Conservation (phyloP, 495 filamentous ascomycete species). For the Aeminium ludgeri region DNA sequence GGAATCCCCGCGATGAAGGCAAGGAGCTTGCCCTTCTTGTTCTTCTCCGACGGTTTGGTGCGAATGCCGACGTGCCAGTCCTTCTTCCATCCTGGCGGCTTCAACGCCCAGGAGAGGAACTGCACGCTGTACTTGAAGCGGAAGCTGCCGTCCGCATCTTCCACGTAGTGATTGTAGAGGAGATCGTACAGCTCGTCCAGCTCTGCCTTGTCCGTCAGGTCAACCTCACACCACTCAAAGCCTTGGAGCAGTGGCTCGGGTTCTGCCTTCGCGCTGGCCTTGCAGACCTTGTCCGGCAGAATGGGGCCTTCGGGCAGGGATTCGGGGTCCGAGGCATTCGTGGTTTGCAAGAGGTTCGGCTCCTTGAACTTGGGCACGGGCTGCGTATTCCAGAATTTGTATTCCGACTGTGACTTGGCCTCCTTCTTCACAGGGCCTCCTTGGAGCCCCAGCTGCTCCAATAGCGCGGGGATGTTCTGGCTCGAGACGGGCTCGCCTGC, state of each 20-base stretch:
- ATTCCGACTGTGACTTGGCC: constrained; percentile 29
- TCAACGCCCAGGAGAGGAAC: constrained; percentile 84
- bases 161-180: constrained; percentile 82
- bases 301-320: constrained; percentile 41
- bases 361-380: constrained; percentile 63
- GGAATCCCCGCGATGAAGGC: constrained; percentile 92
- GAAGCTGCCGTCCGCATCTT: constrained; percentile 93
- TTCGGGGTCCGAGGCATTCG: constrained; percentile 17
- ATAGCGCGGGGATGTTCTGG: constrained; percentile 20
- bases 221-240: constrained; percentile 89
- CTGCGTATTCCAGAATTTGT: constrained; percentile 98
- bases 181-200: constrained; percentile 46
- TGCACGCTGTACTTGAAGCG: constrained; percentile 82
- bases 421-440: constrained; percentile 40
- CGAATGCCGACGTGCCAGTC: constrained; percentile 94
- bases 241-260: constrained; percentile 48
- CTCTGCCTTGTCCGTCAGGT: constrained; percentile 51
- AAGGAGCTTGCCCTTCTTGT: constrained; percentile 44
- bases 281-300: constrained; percentile 45
- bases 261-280: constrained; percentile 52
- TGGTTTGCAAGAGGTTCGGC: constrained; percentile 12
- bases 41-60: constrained; percentile 36
- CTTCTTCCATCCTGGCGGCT: constrained; percentile 86
- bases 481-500: not conserved
- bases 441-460: constrained; percentile 37